These are phyloP conservation scores for Fraxinus dipetala DNA, from an alignment of 305 asterid species.

Conservation along the genomic window DNA sequence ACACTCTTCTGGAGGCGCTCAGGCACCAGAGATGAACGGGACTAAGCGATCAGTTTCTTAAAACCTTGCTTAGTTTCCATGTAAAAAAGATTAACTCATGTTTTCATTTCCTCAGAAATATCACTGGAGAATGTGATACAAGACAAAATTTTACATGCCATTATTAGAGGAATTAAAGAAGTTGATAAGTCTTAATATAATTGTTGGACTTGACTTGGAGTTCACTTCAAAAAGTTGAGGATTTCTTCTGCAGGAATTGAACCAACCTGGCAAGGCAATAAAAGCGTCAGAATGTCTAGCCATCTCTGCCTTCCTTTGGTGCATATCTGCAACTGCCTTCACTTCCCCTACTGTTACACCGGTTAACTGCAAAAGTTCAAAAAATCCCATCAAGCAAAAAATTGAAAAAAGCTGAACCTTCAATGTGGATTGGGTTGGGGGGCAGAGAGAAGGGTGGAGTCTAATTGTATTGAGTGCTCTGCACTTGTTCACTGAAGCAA, in stretches of 20 bases:
- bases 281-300: constrained; percentile 92
- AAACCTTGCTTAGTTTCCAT: background rate
- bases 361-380: constrained; percentile 67
- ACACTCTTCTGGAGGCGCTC: background rate
- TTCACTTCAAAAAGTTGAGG: background rate
- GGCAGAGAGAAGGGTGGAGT: background rate
- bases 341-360: constrained; percentile 98
- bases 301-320: constrained; percentile 98
- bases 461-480: constrained; percentile 34
- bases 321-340: constrained; percentile 97
- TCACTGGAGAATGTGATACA: background rate
- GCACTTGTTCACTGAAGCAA: constrained; percentile 46
- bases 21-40: background rate
- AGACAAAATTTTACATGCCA: background rate
- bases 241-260: constrained; percentile 16
- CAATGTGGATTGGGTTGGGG: background rate
- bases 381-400: constrained; percentile 24
- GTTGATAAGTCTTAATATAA: background rate
- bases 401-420: constrained; percentile 15
- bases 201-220: constrained; percentile 1
- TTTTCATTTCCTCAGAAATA: background rate
- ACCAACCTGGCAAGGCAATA: constrained; percentile 94
- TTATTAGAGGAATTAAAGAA: background rate
- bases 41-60: background rate
- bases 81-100: background rate